Evolutionary conservation across 805 yeast species (phyloP), one percentile per base, ranked within the genome.

Genomic region (Yarrowia sp.): DNA sequence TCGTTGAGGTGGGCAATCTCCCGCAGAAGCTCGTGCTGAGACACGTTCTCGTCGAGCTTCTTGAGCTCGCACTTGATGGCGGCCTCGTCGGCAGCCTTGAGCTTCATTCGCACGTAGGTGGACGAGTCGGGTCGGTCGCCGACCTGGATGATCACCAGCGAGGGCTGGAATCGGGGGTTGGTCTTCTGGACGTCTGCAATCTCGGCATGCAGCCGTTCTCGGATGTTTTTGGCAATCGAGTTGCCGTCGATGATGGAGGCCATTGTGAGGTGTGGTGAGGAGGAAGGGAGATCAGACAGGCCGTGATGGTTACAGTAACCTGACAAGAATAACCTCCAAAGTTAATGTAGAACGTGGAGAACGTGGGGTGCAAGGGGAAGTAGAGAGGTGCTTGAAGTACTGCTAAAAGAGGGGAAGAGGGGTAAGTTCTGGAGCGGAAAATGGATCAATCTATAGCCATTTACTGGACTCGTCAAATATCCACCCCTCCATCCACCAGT

Each of bases 41-140:
- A 70, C 65, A 88, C 84, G 49, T 81, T 80, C 67, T 86, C 92
- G 53, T 87, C 86, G 69, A 91, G 84, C 72, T 86, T 87, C 72
- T 89, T 74, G 70, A 91, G 81, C 22, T 83, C 82, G 70, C 96
- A 91, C 48, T 81, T 81, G 70, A 95, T 90, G 69, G 89, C 89
- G 45, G 96, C 92, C 71, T 90, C 91, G 61, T 84, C 81, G 19
- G 97, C 97, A 11, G 97, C 96, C 80, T 89, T 91, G 71, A 92
- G 82, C 80, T 94, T 94, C 87, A 94, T 91, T 70, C 89, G 86
- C 68, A 94, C 98, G 79, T 94, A 94, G 8, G 97, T 91, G 12
- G 92, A 86, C 2, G 97, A 92, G 78, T 94, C 99, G 14, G 96
- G 96, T 72, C 98, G 84, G 61, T 83, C 83, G 52, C 98, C 98